Percentiles rank a stretch among this genome's conserved stretches.
Evolutionary conservation across 805 yeast species (phyloP).

Genomic region (Kodamaea restingae): DNA sequence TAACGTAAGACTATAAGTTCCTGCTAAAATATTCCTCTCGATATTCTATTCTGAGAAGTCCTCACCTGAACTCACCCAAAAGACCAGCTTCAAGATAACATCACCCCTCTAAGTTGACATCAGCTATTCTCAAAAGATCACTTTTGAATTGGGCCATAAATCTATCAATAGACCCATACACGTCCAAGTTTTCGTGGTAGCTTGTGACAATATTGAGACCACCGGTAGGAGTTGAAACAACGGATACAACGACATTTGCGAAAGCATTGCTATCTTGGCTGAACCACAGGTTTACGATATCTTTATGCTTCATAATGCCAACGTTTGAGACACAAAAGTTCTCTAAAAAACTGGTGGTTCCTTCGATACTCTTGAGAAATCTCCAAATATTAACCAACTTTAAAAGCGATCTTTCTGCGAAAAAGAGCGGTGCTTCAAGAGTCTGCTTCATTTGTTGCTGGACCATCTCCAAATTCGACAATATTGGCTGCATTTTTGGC

Average conservation of each 20-base stretch:
- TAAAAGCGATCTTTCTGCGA: slow-evolving; percentile 6
- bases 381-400: slow-evolving; percentile 8
- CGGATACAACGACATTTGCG: slow-evolving; percentile 6
- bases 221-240: slow-evolving; percentile 5
- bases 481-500: not conserved
- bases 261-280: slow-evolving; percentile 9
- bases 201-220: slow-evolving; percentile 7
- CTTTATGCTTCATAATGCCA: slow-evolving; percentile 2
- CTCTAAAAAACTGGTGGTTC: slow-evolving; percentile 7
- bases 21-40: too few species aligned
- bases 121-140: not conserved
- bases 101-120: too few species aligned
- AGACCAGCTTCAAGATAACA: too few species aligned
- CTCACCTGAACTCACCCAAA: too few species aligned
- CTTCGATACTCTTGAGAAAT: slow-evolving; percentile 7
- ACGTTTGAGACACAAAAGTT: slow-evolving; percentile 8
- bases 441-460: slow-evolving; percentile 6
- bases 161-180: slow-evolving; percentile 3
- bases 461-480: slow-evolving; percentile 1
- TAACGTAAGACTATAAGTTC: too few species aligned
- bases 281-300: slow-evolving; percentile 9
- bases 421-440: slow-evolving; percentile 5
- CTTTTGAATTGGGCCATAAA: slow-evolving; percentile 3
- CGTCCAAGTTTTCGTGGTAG: slow-evolving; percentile 8
- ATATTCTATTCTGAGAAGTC: too few species aligned